Evolutionary conservation across 495 filamentous ascomycete genomes (phyloP), one percentile per base, ranked within the genome.

Genomic region (Neurospora discreta): DNA sequence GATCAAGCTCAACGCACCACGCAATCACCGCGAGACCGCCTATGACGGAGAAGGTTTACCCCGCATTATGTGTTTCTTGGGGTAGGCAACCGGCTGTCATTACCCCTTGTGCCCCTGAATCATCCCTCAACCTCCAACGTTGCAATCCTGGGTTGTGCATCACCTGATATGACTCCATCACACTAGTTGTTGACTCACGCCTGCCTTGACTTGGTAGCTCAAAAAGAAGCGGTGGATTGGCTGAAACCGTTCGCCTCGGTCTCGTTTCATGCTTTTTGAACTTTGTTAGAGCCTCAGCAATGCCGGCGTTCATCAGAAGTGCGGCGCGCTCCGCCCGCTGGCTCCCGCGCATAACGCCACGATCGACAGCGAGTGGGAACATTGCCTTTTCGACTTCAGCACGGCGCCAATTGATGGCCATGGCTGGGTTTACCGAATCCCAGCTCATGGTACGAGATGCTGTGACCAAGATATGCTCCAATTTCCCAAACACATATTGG

Each of bases 361-460:
- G 68, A 38, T 39, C 33, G 68, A 69, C 39, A 10, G 68, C 36
- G n/a, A 3, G 39, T 10, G 68, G 68, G 18, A 33, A 65, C 26
- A 65, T 9, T 65, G 52, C 10, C 60, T 80, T 80, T 69, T 78
- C 78, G 23, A 73, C 73, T 3, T 78, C 78, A 5, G 39, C 78
- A 36, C 73, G 38, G 30, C 76, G 75, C 10, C 73, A 75, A 0
- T 80, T 93, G 42, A 93, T 94, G 91, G 90, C 92, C 71, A 87
- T 85, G 52, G 87, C 87, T 5, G 89, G 90, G 39, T 93, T 94
- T 80, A 89, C 87, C 4, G 87, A 90, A 69, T 89, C 89, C 42
- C 90, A 93, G 75, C 76, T 94, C 65, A 88, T 85, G 58, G 90
- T 93, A 18, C 86, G 90, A 70, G 90, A 93, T 74, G 90, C 90